A percentile compares a stretch with the other conserved stretches of the same genome.
Evolutionary conservation across 352 stramenopile genomes (phyloP).

Genomic region (Phytophthora macrochlamydospora): DNA sequence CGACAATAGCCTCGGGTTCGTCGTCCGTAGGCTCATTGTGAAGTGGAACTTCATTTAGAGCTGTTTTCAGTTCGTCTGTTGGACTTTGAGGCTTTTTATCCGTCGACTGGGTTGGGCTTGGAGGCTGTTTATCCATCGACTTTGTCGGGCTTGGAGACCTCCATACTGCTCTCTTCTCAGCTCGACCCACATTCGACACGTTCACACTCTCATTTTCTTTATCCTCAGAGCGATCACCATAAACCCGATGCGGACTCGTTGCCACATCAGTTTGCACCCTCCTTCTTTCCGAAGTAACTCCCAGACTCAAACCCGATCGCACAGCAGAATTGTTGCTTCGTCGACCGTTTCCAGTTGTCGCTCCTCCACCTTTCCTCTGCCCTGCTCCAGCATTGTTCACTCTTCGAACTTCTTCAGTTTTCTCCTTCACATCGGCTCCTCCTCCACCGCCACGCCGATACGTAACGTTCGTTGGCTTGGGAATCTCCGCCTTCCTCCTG

Average conservation of each 20-base stretch:
- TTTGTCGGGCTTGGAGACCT: background rate
- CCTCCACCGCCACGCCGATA: background rate
- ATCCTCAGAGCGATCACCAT: background rate
- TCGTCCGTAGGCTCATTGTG: background rate
- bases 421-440: background rate
- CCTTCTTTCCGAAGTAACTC: background rate
- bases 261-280: constrained; percentile 8
- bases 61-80: no score
- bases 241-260: constrained; percentile 13
- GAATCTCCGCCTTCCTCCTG: constrained; percentile 35
- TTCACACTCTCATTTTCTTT: constrained; percentile 21
- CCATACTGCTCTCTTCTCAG: background rate
- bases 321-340: no score
- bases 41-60: background rate
- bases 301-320: no score
- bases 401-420: background rate
- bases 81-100: background rate
- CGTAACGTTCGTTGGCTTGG: background rate
- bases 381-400: no score
- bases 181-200: background rate
- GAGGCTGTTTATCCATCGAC: background rate
- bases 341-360: no score
- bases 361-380: no score
- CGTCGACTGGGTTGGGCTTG: background rate
- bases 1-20: no score